Evolutionary conservation across 108 stramenopile species (phyloP).

Genomic region (Nannochloropsis granulata): DNA sequence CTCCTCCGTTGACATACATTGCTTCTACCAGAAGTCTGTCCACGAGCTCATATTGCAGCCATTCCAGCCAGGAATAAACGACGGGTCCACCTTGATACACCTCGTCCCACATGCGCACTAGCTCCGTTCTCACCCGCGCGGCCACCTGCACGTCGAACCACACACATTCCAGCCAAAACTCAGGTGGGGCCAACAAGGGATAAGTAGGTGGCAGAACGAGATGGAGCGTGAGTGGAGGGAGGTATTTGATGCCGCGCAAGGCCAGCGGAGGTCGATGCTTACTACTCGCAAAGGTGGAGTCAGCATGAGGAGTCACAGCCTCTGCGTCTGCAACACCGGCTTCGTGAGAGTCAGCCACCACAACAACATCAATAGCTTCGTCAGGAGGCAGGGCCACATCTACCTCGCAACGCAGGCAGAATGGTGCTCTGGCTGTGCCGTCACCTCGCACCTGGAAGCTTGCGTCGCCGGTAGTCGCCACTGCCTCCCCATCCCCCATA

Average conservation of each 20-base stretch:
- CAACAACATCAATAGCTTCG: not conserved
- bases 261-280: not conserved
- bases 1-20: not conserved
- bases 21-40: not conserved
- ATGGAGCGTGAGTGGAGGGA: not conserved
- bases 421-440: not conserved
- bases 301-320: not conserved
- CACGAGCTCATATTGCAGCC: not conserved
- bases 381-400: not conserved
- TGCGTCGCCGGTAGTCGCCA: not conserved
- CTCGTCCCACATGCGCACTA: not conserved
- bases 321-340: not conserved
- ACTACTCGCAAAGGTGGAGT: not conserved
- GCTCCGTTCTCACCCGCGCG: not conserved
- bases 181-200: not conserved
- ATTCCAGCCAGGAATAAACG: not conserved
- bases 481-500: not conserved
- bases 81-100: not conserved
- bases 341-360: not conserved
- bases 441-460: not conserved
- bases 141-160: not conserved
- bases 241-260: not conserved
- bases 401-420: not conserved
- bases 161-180: not conserved
- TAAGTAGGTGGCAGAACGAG: not conserved